Evolutionary conservation across 805 yeast species (phyloP), one percentile per base, ranked within the genome.

Genomic region (Lachancea meyersii): DNA sequence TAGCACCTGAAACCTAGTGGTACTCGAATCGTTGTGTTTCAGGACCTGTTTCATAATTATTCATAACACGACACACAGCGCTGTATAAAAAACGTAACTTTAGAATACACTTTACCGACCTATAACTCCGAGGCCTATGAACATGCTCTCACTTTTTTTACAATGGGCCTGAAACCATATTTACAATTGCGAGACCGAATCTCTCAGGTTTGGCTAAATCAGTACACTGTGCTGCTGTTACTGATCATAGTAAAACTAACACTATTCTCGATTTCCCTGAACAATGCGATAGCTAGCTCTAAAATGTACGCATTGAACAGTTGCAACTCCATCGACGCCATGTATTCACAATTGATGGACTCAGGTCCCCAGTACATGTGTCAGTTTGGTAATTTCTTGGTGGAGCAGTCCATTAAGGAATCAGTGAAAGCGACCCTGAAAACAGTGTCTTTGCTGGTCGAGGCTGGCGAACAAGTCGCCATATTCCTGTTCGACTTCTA

Each of bases 401-500:
- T 82, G 2, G 65, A 70, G 3, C 63, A 68, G 16, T 61, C 75
- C 0, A 55, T 85, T 30, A 68, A 72, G 11, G 70, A 72, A 31
- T 56, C 80, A 0, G 71, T 79, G 27, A 60, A 68, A 8, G 77
- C 71, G 0, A 63, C 79, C 8, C 53, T 73, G 22, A 58, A 67
- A 2, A 49, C 73, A 0, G 42, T 85, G 9, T 54, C 69, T 1
- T 44, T 79, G 37, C 52, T 77, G 9, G 56, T 86, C 0, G 73
- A 77, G 0, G 82, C 79, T 0, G 65, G 80, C 6, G 81, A 84
- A 51, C 69, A 72, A 32, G 48, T 88, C 31, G 57, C 86, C 0
- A 55, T 77, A 3, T 86, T 91, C 55, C 66, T 77, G 6, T 64
- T 91, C 7, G 87, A 88, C 24, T 53, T 91, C 49, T 75, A 83